phyloP scores from a whole-genome alignment of 1,284 basidiomycete species.

The Porodaedalea pini region DNA sequence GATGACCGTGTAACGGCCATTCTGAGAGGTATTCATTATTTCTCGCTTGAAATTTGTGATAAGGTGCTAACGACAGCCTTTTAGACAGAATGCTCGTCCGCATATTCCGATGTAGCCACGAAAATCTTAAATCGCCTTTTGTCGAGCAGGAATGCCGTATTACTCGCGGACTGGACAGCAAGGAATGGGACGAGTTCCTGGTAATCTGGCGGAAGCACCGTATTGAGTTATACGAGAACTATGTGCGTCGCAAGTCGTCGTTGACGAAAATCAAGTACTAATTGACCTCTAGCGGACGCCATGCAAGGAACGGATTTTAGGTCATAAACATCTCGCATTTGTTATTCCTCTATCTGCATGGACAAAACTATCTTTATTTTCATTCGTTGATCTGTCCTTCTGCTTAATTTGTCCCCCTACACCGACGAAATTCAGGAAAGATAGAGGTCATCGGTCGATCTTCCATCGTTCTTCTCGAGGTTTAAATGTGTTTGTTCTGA shows the following conservation, averaged over 20 bases:
- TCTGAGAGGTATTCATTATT: slow-evolving; percentile 51
- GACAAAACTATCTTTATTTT: slow-evolving; percentile 74
- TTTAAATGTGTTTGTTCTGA: slow-evolving; percentile 79
- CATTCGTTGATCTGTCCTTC: slow-evolving; percentile 77
- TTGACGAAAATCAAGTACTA: slow-evolving; percentile 22
- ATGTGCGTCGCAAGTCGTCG: slow-evolving; percentile 35
- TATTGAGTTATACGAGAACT: slow-evolving; percentile 77
- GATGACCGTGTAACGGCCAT: slow-evolving; percentile 35
- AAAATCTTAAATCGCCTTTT: slow-evolving; percentile 51
- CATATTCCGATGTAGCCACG: slow-evolving; percentile 56
- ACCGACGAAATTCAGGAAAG: slow-evolving; percentile 37
- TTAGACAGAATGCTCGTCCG: slow-evolving; percentile 84
- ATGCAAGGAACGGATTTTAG: slow-evolving; percentile 56
- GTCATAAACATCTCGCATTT: slow-evolving; percentile 67
- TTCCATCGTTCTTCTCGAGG: slow-evolving; percentile 53
- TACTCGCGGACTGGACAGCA: slow-evolving; percentile 57
- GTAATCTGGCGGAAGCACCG: slow-evolving; percentile 73
- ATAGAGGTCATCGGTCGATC: slow-evolving; percentile 39
- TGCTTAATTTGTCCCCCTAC: slow-evolving; percentile 67
- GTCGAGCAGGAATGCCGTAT: slow-evolving; percentile 66
- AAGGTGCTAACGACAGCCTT: neutral
- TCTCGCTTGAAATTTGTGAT: neutral
- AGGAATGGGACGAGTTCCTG: slow-evolving; percentile 74
- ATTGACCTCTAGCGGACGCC: slow-evolving; percentile 47
- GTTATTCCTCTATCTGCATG: slow-evolving; percentile 60